Percentiles rank a stretch among this genome's conserved stretches.
Evolutionary conservation across 768 basidiomycete genomes (phyloP).

Genomic region (Clathrus columnatus): DNA sequence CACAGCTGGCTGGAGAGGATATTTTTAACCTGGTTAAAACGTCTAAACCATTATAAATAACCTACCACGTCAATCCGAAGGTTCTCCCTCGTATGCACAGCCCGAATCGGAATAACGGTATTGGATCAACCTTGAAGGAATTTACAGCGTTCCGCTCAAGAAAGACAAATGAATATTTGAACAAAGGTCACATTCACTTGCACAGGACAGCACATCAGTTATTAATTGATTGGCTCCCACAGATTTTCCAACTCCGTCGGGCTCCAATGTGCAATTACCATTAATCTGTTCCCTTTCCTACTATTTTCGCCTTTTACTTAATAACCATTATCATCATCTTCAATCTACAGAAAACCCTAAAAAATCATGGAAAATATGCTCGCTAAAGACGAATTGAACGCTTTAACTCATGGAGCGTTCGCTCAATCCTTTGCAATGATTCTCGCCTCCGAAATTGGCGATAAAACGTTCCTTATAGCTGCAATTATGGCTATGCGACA

Average conservation of each 20-base stretch:
- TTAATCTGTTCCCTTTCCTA: not conserved
- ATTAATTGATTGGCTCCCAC: not conserved
- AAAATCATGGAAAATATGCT: not conserved
- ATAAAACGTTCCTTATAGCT: slow-evolving; percentile 87
- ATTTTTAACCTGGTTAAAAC: too few species aligned
- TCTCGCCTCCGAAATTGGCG: slow-evolving; percentile 87
- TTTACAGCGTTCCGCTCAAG: too few species aligned
- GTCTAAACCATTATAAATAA: too few species aligned
- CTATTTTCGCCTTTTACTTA: not conserved
- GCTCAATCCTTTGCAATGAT: slow-evolving; percentile 83
- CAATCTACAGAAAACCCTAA: not conserved
- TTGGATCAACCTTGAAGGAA: too few species aligned
- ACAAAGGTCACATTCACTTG: not conserved
- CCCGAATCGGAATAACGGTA: too few species aligned
- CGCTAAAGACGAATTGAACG: not conserved
- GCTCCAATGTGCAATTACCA: not conserved
- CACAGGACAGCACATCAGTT: not conserved
- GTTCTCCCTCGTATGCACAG: too few species aligned
- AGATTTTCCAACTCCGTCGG: not conserved
- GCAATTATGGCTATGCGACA: slow-evolving; percentile 62
- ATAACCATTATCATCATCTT: not conserved
- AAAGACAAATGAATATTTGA: too few species aligned
- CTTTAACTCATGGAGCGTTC: slow-evolving; percentile 34
- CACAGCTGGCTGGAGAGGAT: too few species aligned
- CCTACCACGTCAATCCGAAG: too few species aligned